A percentile compares a stretch with the other conserved stretches of the same genome.
These are phyloP conservation scores for Cryptosporidium parvum DNA, from an alignment of 169 alveolate species.

Conservation along the genomic window DNA sequence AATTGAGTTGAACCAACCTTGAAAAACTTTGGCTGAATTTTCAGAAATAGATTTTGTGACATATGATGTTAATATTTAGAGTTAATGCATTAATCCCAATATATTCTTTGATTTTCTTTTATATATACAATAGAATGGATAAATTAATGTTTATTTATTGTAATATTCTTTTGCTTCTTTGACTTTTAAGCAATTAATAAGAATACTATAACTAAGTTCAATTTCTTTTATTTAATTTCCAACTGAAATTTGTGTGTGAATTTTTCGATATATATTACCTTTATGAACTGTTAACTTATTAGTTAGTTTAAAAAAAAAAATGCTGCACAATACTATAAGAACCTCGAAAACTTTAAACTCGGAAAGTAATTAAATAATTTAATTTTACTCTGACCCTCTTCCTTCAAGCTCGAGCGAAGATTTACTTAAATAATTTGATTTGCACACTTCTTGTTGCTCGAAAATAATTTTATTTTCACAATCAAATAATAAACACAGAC, in stretches of 20 bases:
- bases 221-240: neutral
- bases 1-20: neutral
- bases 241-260: neutral
- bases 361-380: neutral
- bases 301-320: neutral
- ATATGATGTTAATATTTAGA: neutral
- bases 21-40: neutral
- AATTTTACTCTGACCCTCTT: constrained; percentile 7
- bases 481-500: neutral
- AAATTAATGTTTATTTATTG: neutral
- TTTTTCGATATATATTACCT: neutral
- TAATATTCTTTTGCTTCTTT: neutral
- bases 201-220: neutral
- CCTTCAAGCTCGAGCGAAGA: constrained; percentile 12
- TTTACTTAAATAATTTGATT: neutral
- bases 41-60: neutral
- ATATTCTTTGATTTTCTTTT: neutral
- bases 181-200: neutral
- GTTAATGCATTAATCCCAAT: neutral
- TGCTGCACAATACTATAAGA: neutral
- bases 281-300: neutral
- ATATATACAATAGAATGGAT: neutral
- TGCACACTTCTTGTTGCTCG: constrained; percentile 15
- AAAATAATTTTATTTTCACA: neutral
- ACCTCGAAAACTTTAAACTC: constrained; percentile 12